Conservation (phyloP, 495 filamentous ascomycete genomes). For the Penicillium argentinense region DNA sequence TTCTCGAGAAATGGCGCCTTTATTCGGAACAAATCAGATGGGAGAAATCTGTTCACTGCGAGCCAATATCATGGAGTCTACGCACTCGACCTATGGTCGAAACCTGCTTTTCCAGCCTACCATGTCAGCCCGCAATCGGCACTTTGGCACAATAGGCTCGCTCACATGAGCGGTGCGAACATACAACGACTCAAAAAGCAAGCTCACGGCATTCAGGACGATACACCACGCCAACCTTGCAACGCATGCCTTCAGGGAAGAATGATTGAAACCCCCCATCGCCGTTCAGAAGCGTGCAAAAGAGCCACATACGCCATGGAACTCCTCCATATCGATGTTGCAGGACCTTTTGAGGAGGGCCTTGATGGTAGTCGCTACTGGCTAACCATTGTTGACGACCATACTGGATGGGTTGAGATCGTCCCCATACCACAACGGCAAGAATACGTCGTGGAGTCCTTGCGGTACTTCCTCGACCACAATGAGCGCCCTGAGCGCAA, state of each 20-base stretch:
- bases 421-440: slow-evolving; percentile 12
- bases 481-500: slow-evolving; percentile 23
- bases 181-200: slow-evolving; percentile 8
- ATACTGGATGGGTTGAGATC: slow-evolving; percentile 17
- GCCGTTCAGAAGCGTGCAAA: not conserved
- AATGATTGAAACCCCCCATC: slow-evolving; percentile 20
- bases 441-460: slow-evolving; percentile 14
- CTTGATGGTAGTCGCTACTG: slow-evolving; percentile 23
- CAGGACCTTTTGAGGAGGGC: slow-evolving; percentile 20
- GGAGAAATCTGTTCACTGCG: slow-evolving; percentile 14
- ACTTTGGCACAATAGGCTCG: slow-evolving; percentile 16
- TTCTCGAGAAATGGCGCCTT: slow-evolving; percentile 4
- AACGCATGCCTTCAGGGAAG: slow-evolving; percentile 15
- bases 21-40: slow-evolving; percentile 10
- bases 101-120: slow-evolving; percentile 15
- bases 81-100: slow-evolving; percentile 13
- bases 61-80: slow-evolving; percentile 16
- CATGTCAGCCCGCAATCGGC: slow-evolving; percentile 14
- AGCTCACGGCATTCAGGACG: slow-evolving; percentile 10
- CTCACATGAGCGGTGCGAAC: slow-evolving; percentile 11
- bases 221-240: slow-evolving; percentile 8
- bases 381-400: slow-evolving; percentile 23
- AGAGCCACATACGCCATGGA: slow-evolving; percentile 23
- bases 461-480: slow-evolving; percentile 21
- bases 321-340: slow-evolving; percentile 22